phyloP scores from a whole-genome alignment of 306 rosid genomes.

The Dryas alaskensis region DNA sequence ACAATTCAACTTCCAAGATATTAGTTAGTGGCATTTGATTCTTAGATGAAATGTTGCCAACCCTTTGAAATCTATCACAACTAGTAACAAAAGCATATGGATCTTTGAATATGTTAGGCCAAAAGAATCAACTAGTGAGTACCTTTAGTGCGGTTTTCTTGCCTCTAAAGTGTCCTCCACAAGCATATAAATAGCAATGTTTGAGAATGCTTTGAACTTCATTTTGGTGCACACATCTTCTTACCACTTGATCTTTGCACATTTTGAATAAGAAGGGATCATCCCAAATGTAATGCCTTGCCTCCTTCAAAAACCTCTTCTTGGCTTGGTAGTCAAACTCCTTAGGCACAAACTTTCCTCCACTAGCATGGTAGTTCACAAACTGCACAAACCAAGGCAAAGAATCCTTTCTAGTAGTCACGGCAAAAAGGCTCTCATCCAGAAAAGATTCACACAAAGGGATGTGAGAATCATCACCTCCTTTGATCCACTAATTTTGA shows the following conservation, averaged over 20 bases:
- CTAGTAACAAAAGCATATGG: neutral
- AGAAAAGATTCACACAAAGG: no score
- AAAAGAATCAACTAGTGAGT: neutral
- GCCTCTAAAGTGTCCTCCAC: neutral
- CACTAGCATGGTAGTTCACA: neutral
- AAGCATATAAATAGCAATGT: neutral
- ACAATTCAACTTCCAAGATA: neutral
- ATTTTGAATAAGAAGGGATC: no score
- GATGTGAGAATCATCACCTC: no score
- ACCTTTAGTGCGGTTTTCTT: neutral
- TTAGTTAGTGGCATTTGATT: neutral
- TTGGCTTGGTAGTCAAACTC: no score
- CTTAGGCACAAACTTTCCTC: neutral
- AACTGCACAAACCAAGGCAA: no score
- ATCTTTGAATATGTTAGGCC: neutral
- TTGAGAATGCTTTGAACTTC: neutral
- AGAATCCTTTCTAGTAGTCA: no score
- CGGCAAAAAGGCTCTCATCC: no score
- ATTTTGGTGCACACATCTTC: no score
- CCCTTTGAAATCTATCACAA: neutral
- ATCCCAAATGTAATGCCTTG: no score
- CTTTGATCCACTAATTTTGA: no score
- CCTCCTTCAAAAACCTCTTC: no score
- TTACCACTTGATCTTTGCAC: no score
- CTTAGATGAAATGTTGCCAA: neutral